A percentile compares a stretch with the other conserved stretches of the same genome.
These are phyloP conservation scores for Podaxis carcinomalis DNA, from an alignment of 768 basidiomycete genomes.

Conservation along the genomic window DNA sequence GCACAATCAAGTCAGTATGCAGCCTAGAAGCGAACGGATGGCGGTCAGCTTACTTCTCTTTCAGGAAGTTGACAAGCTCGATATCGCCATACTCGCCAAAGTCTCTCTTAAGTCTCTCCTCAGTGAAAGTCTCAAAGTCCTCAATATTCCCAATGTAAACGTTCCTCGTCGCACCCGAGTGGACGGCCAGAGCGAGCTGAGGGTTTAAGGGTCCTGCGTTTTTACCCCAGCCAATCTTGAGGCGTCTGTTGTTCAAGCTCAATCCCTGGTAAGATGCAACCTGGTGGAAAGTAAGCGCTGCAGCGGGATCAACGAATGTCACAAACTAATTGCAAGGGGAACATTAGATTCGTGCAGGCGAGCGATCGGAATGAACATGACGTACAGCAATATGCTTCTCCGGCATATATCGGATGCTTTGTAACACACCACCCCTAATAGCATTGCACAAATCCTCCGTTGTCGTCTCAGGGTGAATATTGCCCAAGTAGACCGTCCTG, in stretches of 20 bases:
- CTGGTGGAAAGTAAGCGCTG: conserved; percentile 92
- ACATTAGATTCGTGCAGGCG: not conserved
- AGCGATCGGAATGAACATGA: conserved; percentile 16
- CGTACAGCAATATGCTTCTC: conserved; percentile 96
- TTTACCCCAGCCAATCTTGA: conserved; percentile 99
- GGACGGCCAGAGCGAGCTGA: conserved; percentile 81
- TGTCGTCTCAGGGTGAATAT: conserved; percentile 94
- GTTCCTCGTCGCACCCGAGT: conserved; percentile 91
- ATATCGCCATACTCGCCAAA: conserved; percentile 97
- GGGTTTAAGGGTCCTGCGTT: conserved; percentile 85
- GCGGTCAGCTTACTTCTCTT: conserved; percentile 78
- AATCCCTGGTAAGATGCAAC: conserved; percentile 87
- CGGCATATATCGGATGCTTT: conserved; percentile 92
- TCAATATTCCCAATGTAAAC: conserved; percentile 96
- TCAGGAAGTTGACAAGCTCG: conserved; percentile 92
- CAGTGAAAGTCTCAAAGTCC: conserved; percentile 89
- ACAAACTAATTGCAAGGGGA: conserved; percentile 61
- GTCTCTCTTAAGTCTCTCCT: conserved; percentile 87
- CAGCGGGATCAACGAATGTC: conserved; percentile 91
- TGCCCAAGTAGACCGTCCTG: conserved; percentile 92
- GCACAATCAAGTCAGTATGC: conserved; percentile 6
- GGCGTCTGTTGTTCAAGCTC: conserved; percentile 86
- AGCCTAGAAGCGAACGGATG: not conserved
- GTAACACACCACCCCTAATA: conserved; percentile 93
- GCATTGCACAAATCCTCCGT: conserved; percentile 95